phyloP scores from a whole-genome alignment of 1,139 yeast genomes.

The Pichia sp. region DNA sequence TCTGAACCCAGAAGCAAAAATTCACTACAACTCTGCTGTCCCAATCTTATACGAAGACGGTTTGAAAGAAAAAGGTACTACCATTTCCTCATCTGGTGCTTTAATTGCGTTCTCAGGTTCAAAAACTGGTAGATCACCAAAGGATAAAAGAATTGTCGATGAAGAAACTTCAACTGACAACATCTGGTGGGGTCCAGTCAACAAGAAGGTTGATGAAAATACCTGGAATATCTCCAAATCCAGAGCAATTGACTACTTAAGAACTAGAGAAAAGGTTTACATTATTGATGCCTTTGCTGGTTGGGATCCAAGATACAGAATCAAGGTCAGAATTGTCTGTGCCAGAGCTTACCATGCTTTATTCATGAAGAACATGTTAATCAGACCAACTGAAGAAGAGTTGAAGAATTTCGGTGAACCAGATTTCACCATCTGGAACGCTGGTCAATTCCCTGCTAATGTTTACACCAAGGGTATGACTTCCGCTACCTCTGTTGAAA shows the following conservation, averaged over 20 bases:
- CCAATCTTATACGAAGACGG: constrained; percentile 95
- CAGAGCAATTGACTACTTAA: constrained; percentile 93
- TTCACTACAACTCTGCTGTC: constrained; percentile 87
- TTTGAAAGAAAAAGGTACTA: constrained; percentile 81
- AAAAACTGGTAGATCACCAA: constrained; percentile 98
- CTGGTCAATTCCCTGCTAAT: constrained; percentile 98
- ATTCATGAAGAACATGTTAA: constrained; percentile 97
- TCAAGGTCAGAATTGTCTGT: constrained; percentile 93
- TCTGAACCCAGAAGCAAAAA: constrained; percentile 39
- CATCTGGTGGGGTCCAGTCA: constrained; percentile 99
- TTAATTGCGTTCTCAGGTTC: constrained; percentile 92
- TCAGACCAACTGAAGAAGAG: constrained; percentile 90
- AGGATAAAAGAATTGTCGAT: constrained; percentile 96
- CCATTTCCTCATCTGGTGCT: constrained; percentile 91
- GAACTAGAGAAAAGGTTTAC: constrained; percentile 91
- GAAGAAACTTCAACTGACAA: constrained; percentile 77
- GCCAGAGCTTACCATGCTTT: constrained; percentile 98
- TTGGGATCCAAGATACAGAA: constrained; percentile 98
- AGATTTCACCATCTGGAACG: constrained; percentile 96
- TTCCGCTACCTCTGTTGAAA: constrained; percentile 90
- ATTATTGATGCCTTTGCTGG: constrained; percentile 98
- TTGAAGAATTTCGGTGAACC: constrained; percentile 90
- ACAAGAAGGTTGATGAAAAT: constrained; percentile 87
- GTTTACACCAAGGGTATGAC: constrained; percentile 97
- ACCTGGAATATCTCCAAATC: constrained; percentile 96